Evolutionary conservation across 2,329 filamentous ascomycete species (phyloP), one percentile per base, ranked within the genome.

Genomic region (Pseudopithomyces maydicus): DNA sequence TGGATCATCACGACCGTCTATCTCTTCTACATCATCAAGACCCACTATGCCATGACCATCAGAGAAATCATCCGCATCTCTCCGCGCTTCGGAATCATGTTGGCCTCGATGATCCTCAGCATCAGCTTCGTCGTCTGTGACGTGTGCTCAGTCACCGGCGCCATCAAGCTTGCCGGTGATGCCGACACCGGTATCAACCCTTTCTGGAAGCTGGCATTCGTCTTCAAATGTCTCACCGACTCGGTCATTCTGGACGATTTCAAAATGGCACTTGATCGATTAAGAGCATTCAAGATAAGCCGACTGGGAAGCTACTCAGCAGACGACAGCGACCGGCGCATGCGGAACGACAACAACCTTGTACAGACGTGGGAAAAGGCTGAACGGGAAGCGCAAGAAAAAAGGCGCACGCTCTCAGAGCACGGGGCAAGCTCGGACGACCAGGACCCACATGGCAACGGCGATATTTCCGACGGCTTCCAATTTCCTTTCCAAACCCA

Each of bases 151-250:
- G 86, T 88, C 0, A 84, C 85, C 0, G 74, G 77, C 3, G 81
- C 77, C 0, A 77, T 86, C 22, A 66, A 66, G 17, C 63, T 71
- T 4, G 46, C 62, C 3, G 66, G 68, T 5, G 74, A 78, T 0
- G 82, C 82, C 7, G 74, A 78, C 0, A 82, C 82, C 7, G 85
- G 85, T n/a, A 83, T 88, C 64, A 86, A 88, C 65, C 86, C 86
- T 0, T 88, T 87, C 69, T 88, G 86, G 86, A 87, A 85, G 79
- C 68, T 87, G 11, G 81, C 83, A 0, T 85, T 87, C 44, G 82
- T 88, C 20, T 88, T 88, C 79, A 89, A 89, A 73, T 89, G 87
- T 58, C 79, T 89, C 45, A 88, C 86, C 19, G 87, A 89, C 66
- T 85, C 83, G 0, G 85, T 89, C 50, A 82, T 89, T 50, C 81